Evolutionary conservation across 83 land plant species (phyloP).

Genomic region (Picea abies): DNA sequence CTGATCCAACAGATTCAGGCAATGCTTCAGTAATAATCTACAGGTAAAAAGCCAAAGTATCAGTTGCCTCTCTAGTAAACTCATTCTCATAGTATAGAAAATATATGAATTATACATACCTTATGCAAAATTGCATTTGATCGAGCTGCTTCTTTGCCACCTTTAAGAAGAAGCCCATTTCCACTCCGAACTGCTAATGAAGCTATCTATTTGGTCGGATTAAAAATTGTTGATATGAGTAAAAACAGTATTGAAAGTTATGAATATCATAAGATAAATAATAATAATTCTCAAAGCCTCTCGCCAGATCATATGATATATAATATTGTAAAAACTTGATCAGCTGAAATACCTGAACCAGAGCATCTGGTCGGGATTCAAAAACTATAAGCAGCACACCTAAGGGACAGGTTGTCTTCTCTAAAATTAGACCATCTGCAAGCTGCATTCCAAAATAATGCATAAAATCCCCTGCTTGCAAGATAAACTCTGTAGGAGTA

Average conservation of each 20-base stretch:
- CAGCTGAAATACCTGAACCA: constrained; percentile 71
- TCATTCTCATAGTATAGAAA: not conserved
- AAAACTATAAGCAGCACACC: constrained; percentile 94
- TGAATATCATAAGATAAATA: not conserved
- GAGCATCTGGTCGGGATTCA: constrained; percentile 99
- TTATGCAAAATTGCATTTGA: constrained; percentile 96
- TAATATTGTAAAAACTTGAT: not conserved
- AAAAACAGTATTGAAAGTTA: not conserved
- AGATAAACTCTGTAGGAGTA: not conserved
- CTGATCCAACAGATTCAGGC: constrained; percentile 73
- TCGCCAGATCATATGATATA: not conserved
- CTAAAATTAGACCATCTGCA: constrained; percentile 90
- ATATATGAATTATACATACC: constrained; percentile 38
- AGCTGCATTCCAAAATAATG: constrained; percentile 45
- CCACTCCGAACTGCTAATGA: constrained; percentile 96
- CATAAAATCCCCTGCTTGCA: not conserved
- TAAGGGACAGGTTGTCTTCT: constrained; percentile 82
- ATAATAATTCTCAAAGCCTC: not conserved
- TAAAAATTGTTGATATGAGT: constrained; percentile 4
- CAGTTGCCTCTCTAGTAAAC: not conserved
- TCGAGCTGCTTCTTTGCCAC: constrained; percentile 96
- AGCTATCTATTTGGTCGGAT: constrained; percentile 64
- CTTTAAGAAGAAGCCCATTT: constrained; percentile 94
- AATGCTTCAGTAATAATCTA: constrained; percentile 91
- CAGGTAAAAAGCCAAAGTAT: not conserved